phyloP scores from a whole-genome alignment of 106 monocot species.

The Allium cepa region DNA sequence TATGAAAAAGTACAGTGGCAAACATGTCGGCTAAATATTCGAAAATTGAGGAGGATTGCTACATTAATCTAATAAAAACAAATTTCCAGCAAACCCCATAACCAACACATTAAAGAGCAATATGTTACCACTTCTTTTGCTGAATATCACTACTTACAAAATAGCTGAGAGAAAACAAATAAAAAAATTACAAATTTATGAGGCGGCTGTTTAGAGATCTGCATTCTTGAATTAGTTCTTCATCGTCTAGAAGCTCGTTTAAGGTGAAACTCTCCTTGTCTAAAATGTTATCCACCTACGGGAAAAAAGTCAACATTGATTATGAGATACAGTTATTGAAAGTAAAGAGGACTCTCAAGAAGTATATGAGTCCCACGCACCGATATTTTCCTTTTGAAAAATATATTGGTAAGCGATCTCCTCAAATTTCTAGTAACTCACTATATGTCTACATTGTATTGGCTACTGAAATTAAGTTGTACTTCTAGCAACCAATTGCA shows the following conservation, averaged over 20 bases:
- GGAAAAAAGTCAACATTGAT: neutral
- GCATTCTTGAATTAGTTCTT: slow-evolving; percentile 93
- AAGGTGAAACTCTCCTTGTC: slow-evolving; percentile 79
- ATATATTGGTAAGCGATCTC: neutral
- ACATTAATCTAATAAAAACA: neutral
- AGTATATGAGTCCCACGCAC: neutral
- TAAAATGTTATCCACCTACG: slow-evolving; percentile 70
- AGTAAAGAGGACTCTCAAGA: no score
- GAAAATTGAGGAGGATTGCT: neutral
- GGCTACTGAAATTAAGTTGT: neutral
- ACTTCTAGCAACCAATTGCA: neutral
- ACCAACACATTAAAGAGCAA: neutral
- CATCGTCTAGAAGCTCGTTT: slow-evolving; percentile 84
- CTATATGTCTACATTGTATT: neutral
- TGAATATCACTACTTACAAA: slow-evolving; percentile 2
- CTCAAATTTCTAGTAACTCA: neutral
- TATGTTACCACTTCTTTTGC: neutral
- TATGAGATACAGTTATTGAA: neutral
- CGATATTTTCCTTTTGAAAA: neutral
- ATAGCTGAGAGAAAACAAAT: neutral
- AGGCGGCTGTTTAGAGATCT: slow-evolving; percentile 80
- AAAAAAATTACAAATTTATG: slow-evolving; percentile 70
- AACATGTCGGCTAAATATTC: neutral
- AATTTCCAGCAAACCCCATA: neutral
- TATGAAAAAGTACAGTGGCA: neutral